Base-by-base conservation (phyloP, 1,284 basidiomycete species). In the Malassezia furfur region DNA sequence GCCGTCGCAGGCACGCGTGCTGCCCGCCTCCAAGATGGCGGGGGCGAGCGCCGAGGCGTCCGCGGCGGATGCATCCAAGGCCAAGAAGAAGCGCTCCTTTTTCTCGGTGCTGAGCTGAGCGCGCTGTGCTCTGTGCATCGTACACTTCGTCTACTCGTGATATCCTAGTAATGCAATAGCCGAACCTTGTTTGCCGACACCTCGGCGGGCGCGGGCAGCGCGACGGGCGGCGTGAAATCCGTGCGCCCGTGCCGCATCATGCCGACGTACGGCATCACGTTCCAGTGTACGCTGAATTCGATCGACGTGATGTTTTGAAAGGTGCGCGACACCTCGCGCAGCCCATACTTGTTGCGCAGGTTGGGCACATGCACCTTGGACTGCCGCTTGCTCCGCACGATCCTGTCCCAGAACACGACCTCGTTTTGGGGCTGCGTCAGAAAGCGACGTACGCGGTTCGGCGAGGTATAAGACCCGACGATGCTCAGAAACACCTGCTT, bases 361-460 rank as follows among this genome's bases (percentile, higher is more conserved):
- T 78, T 68, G 21, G 70, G 76, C 47, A 87, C 76, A 39, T 81
- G 81, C 51, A 91, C 77, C 45, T 81, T 75, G 0, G 86, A 86
- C 62, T 90, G 85, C 64, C 84, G 81, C 67, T 85, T 85, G 52
- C 81, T 80, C 17, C 83, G 82, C 35, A 93, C 80, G 68, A 93
- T 91, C 15, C 85, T 82, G 76, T 93, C 90, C 89, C 90, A 93
- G 22, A 93, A 80, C 32, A 91, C 87, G 1, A 90, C 85, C 40
- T 86, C 80, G 72, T 91, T 91, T 59, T 82, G 79, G 1, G 83
- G 81, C 85, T 89, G 68, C 39, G 54, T 47, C 14, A 54, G 28
- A 2, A 22, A 1, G 1, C 9, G 1, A 63, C 67, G 53, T 53
- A 68, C 62, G 50, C 68, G 62, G n/a, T 62, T 58, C 6, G 44